phyloP scores from a whole-genome alignment of 2,329 filamentous ascomycete species.

The Diaporthe sp. region DNA sequence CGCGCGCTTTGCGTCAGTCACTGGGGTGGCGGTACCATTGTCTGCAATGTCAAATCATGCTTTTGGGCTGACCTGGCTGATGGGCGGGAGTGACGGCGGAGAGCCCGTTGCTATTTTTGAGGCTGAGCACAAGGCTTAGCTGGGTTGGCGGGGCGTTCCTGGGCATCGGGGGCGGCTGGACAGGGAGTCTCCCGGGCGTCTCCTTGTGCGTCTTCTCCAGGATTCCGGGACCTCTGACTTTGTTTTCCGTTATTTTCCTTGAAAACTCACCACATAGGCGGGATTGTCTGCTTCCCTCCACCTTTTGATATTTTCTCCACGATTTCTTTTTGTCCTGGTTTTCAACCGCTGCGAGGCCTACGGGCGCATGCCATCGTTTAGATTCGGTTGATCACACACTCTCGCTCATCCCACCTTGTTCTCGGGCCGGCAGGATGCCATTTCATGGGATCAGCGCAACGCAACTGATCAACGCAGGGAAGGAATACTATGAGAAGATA shows the following conservation, averaged over 20 bases:
- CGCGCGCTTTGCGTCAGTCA: neutral
- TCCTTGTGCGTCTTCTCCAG: neutral
- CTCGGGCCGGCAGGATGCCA: slow-evolving; percentile 28
- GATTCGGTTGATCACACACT: neutral
- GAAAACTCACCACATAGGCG: neutral
- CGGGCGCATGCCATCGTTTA: slow-evolving; percentile 11
- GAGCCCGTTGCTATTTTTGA: slow-evolving; percentile 12
- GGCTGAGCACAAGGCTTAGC: slow-evolving; percentile 31
- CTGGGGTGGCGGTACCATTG: neutral
- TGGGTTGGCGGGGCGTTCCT: neutral
- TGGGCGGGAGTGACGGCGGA: neutral
- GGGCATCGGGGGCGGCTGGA: neutral
- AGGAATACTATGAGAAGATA: slow-evolving; percentile 33
- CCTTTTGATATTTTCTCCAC: neutral
- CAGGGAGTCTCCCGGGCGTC: slow-evolving; percentile 1
- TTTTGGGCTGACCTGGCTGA: neutral
- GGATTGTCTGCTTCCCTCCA: neutral
- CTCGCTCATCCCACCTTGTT: neutral
- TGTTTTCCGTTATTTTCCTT: neutral
- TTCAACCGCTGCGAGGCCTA: neutral
- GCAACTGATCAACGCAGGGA: slow-evolving; percentile 32
- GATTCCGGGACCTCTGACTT: neutral
- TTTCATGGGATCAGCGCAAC: slow-evolving; percentile 31
- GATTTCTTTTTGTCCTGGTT: neutral
- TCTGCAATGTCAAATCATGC: neutral